phyloP scores from a whole-genome alignment of 306 rosid species.

The Acacia melanoxylon region DNA sequence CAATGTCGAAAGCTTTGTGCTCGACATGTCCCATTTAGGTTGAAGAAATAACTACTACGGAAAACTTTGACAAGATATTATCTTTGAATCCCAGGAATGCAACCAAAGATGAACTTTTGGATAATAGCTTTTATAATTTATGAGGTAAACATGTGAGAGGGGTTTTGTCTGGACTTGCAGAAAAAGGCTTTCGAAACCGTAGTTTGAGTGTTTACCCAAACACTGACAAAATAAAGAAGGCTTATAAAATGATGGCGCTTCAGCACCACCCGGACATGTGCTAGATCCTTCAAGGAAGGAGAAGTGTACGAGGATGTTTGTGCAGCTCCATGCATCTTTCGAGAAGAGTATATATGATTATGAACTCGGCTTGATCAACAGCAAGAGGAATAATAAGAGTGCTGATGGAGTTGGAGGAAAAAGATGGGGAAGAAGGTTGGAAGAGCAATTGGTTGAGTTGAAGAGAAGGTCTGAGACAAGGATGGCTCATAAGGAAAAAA shows the following conservation, averaged over 20 bases:
- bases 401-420: not conserved
- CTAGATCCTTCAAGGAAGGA: constrained; percentile 39
- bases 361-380: constrained; percentile 31
- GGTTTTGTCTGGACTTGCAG: too few relatives aligned
- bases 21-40: not conserved
- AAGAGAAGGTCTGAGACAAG: too few relatives aligned
- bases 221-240: too few relatives aligned
- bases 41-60: not conserved
- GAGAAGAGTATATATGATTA: constrained; percentile 44
- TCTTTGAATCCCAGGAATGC: constrained; percentile 40
- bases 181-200: too few relatives aligned
- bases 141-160: too few relatives aligned
- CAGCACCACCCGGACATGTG: constrained; percentile 13
- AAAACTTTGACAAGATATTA: constrained; percentile 48
- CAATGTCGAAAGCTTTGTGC: not conserved
- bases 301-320: constrained; percentile 52
- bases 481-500: too few relatives aligned
- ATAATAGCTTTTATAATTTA: too few relatives aligned
- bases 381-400: not conserved
- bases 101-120: too few relatives aligned
- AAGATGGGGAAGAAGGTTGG: constrained; percentile 39
- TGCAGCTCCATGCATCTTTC: constrained; percentile 53
- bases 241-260: too few relatives aligned
- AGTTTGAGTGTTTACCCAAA: too few relatives aligned
- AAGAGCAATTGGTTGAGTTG: too few relatives aligned